Conservation (phyloP, 305 asterid genomes). For the Fraxinus greggii region DNA sequence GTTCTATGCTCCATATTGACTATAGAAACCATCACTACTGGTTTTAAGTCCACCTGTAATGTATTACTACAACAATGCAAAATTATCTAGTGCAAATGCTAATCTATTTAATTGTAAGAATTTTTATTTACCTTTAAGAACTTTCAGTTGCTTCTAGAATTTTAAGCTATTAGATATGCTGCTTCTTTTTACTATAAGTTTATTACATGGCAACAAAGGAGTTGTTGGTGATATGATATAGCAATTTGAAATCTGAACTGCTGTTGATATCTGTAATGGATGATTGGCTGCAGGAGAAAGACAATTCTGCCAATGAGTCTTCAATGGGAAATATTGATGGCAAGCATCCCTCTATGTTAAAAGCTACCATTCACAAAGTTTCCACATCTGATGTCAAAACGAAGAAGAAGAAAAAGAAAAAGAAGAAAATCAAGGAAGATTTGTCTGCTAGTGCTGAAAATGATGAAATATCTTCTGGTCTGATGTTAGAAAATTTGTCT, state of each 20-base stretch:
- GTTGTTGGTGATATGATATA: conserved; percentile 14
- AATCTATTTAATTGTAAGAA: neutral
- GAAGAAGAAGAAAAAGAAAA: conserved; percentile 59
- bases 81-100: neutral
- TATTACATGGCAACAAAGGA: neutral
- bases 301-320: conserved; percentile 32
- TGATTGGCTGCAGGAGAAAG: conserved; percentile 49
- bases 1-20: neutral
- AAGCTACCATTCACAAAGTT: conserved; percentile 28
- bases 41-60: neutral
- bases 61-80: neutral
- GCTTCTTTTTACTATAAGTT: neutral
- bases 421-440: conserved; percentile 52
- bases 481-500: conserved; percentile 44
- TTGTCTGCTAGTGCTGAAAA: conserved; percentile 26
- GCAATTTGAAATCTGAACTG: conserved; percentile 16
- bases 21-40: neutral
- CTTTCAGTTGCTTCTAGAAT: conserved; percentile 1
- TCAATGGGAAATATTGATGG: conserved; percentile 26
- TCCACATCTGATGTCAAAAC: conserved; percentile 41
- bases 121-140: neutral
- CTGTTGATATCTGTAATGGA: conserved; percentile 19
- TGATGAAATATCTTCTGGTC: conserved; percentile 26
- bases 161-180: neutral
- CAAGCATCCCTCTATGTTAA: conserved; percentile 32